Conservation (phyloP, 2,329 filamentous ascomycete species). For the Orbilia quercus region DNA sequence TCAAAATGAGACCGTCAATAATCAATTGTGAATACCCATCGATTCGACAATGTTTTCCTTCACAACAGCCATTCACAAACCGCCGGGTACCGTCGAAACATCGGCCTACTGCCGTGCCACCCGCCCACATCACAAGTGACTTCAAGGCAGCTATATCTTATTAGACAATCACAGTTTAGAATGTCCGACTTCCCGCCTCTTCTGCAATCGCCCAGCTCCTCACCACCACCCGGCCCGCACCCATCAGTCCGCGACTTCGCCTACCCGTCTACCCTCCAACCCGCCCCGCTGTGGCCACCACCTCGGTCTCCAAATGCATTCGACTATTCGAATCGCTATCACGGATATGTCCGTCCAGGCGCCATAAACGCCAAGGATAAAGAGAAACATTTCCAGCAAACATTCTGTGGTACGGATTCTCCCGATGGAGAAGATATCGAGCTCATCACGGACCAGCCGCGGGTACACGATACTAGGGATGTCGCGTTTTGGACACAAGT, state of each 20-base stretch:
- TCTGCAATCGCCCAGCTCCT: neutral
- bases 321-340: neutral
- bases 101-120: no score
- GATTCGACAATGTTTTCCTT: no score
- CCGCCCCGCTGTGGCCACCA: neutral
- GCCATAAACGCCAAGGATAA: neutral
- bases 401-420: neutral
- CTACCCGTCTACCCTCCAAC: neutral
- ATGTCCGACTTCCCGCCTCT: neutral
- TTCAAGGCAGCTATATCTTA: no score
- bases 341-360: neutral
- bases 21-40: no score
- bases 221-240: neutral
- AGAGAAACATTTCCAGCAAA: neutral
- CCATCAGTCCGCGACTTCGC: constrained; percentile 10
- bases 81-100: no score
- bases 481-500: constrained; percentile 21
- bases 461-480: neutral
- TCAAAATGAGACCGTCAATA: no score
- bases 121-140: no score
- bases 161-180: no score
- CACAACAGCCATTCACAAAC: no score
- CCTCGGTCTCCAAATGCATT: no score
- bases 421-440: neutral
- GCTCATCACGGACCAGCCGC: neutral